Evolutionary conservation across 108 stramenopile species (phyloP).

Genomic region (Cyclostephanos invisitatus): DNA sequence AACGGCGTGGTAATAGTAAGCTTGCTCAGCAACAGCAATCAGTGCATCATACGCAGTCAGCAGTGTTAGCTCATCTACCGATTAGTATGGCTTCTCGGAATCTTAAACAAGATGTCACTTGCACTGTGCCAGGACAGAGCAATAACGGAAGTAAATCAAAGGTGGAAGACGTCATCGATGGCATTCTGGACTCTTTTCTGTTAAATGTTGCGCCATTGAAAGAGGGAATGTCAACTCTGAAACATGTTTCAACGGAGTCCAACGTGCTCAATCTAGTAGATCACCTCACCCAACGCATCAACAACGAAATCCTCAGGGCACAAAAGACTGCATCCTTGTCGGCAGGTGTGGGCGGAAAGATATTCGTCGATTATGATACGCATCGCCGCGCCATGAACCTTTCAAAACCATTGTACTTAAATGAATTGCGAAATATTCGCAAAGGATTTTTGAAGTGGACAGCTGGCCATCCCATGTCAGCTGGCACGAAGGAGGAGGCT

Average conservation of each 20-base stretch:
- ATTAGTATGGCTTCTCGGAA: conserved; percentile 29
- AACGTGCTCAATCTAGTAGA: conserved; percentile 53
- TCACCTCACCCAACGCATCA: conserved; percentile 54
- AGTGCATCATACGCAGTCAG: background rate
- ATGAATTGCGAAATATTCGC: conserved; percentile 57
- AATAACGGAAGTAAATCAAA: background rate
- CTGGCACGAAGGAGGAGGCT: conserved; percentile 54
- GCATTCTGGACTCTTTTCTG: conserved; percentile 68
- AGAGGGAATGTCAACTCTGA: conserved; percentile 68
- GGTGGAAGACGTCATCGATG: conserved; percentile 74
- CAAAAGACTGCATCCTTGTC: conserved; percentile 39
- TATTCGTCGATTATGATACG: conserved; percentile 5
- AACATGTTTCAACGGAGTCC: conserved; percentile 35
- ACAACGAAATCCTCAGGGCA: conserved; percentile 52
- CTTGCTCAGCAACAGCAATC: background rate
- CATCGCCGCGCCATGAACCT: conserved; percentile 18
- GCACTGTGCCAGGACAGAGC: conserved; percentile 1
- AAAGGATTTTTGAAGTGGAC: conserved; percentile 71
- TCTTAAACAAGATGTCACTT: conserved; percentile 25
- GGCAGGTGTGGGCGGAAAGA: conserved; percentile 17
- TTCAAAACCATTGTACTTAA: conserved; percentile 35
- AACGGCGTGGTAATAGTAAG: conserved; percentile 39
- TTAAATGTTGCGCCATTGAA: conserved; percentile 52
- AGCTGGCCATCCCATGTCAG: conserved; percentile 52
- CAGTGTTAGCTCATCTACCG: conserved; percentile 2